Conservation (phyloP, 2,329 filamentous ascomycete genomes). For the Claviceps sp. region DNA sequence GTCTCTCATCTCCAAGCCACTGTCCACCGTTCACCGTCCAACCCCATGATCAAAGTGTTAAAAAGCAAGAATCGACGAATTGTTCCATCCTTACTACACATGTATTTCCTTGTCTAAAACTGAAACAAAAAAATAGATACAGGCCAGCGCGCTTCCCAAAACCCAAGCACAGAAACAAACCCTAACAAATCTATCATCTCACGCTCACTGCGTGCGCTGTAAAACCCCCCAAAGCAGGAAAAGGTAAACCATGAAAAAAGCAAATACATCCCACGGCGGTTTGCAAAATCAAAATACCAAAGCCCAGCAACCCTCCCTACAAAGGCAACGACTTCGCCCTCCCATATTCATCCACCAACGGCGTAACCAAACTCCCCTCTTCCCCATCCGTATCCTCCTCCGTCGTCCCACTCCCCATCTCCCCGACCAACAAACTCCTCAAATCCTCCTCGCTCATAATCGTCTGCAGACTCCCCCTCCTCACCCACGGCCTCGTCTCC, state of each 20-base stretch:
- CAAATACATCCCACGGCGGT: neutral
- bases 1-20: too few species aligned
- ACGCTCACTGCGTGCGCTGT: too few species aligned
- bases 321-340: neutral
- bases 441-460: slow-evolving; percentile 50
- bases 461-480: slow-evolving; percentile 42
- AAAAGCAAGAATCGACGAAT: too few species aligned
- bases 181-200: too few species aligned
- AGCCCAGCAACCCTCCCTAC: neutral
- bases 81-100: too few species aligned
- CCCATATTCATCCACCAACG: slow-evolving; percentile 14
- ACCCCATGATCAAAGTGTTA: too few species aligned
- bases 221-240: neutral
- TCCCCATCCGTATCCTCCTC: slow-evolving; percentile 25
- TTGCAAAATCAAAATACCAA: neutral
- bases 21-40: too few species aligned
- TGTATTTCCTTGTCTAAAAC: too few species aligned
- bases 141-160: too few species aligned
- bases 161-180: too few species aligned
- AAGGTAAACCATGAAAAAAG: neutral
- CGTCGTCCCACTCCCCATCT: slow-evolving; percentile 21
- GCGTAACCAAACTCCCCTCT: slow-evolving; percentile 13
- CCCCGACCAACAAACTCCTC: slow-evolving; percentile 30
- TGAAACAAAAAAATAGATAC: too few species aligned
- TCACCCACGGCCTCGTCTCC: slow-evolving; percentile 34